Base-by-base conservation (phyloP, 768 basidiomycete species). In the Mycena vitilis region DNA sequence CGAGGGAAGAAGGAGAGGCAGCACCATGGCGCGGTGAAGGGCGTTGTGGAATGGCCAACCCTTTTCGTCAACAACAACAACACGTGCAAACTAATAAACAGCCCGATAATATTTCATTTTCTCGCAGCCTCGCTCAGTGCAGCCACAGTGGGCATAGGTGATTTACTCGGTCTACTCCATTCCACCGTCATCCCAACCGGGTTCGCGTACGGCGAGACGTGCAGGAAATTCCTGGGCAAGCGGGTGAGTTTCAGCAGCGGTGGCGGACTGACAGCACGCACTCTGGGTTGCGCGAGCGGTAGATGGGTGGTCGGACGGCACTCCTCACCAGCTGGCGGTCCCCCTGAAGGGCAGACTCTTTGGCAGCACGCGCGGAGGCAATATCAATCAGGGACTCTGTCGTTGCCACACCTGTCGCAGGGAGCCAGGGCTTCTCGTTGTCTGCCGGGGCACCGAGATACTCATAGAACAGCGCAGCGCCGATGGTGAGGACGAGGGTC, bases 241-340 rank as follows among this genome's bases (percentile, higher is more conserved):
- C 8, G 5, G 44, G 18, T 58, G 58, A 60, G 45, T 60, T 56
- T 73, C 34, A 74, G 64, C 45, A 65, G 64, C 25, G 12, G 51
- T 44, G 57, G 63, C 44, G 54, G 37, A 61, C 30, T 16, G 20
- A n/a, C 25, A 30, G 30, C 16, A 38, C 54, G 58, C 72, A 95
- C 93, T 92, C 90, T 60, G 92, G 90, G 76, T 89, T 91, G 71
- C 90, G 84, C 75, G 87, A 89, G 47, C 91, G 85, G 76, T 89
- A 87, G 45, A 91, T 63, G 7, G 56, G 44, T 9, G 63, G 64
- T 7, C 67, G 66, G 36, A 49, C 59, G 2, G 71, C 71, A 12
- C 67, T 55, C 54, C 67, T 54, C 5, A 72, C 63, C 2, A 72
- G 52, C 30, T 68, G 66, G 34, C 64, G 63, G 23, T 51, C 60